Evolutionary conservation across 2,329 filamentous ascomycete genomes (phyloP), one percentile per base, ranked within the genome.

Genomic region (Botrytis elliptica): DNA sequence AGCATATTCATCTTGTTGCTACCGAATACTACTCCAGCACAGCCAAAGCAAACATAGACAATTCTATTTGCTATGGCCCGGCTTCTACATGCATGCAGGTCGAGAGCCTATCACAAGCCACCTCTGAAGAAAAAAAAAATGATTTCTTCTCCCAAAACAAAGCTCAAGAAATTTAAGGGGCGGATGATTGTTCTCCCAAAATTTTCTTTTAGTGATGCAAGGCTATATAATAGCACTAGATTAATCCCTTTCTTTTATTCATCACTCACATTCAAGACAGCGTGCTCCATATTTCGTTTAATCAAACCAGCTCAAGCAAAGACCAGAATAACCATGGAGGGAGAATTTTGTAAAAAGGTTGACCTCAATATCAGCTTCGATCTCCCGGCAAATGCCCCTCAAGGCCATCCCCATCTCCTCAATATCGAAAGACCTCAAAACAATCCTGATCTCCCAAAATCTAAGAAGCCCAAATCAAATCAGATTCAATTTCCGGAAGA

Each of bases 361-460:
- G 55, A 52, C 49, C 65, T 68, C 46, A 14, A 29, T 16, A 22
- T 68, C 3, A 60, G 10, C 38, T 5, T 69, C 16, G 10, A 42
- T 3, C 49, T 69, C 4, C 66, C 22, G 1, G 36, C 16, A 16
- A 5, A 69, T 40, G 66, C 66, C 10, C 66, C 66, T 4, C 8
- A 7, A 57, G 66, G 36, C 8, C 25, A 57, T 44, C 66, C 16
- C 2, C 66, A 59, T 29, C 14, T 55, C 18, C 36, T 59, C 25
- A 25, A 69, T 25, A 16, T 40, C 2, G 9, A 44, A 59, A 10
- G 8, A 5, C 49, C 49, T n/a, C 25, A 2, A 52, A n/a, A n/a
- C 0, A 7, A 52, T n/a, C 25, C 25, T n/a, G 0, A n/a, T 6
- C 12, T 0, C 25, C 10, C 10, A n/a, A n/a, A n/a, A n/a, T n/a